These are phyloP conservation scores for Groenewaldozyma auringiensis DNA, from an alignment of 1,139 yeast species.

Conservation along the genomic window DNA sequence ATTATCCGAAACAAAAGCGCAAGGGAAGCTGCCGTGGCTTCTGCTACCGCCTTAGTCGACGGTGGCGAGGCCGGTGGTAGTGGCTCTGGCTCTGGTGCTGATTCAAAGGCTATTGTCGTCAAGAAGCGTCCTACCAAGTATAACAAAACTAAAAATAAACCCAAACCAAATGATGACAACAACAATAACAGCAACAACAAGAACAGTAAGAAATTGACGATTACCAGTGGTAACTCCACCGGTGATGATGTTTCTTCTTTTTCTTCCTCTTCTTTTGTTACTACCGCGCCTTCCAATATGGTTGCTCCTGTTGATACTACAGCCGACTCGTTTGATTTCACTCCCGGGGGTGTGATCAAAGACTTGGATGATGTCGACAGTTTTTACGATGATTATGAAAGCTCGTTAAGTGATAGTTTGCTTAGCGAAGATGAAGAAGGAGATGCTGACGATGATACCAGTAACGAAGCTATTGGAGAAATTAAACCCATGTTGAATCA, in stretches of 20 bases:
- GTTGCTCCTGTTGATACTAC: not conserved
- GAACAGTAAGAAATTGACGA: no score
- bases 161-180: not conserved
- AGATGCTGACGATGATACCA: not conserved
- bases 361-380: not conserved
- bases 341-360: not conserved
- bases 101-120: not conserved
- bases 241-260: no score
- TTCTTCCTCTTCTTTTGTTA: not conserved
- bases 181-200: not conserved
- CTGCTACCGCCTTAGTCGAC: not conserved
- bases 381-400: not conserved
- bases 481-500: not conserved
- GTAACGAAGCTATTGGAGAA: not conserved
- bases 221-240: no score
- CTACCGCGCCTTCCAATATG: no score
- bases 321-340: not conserved
- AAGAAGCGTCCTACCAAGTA: not conserved
- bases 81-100: not conserved
- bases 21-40: conserved; percentile 35
- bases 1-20: conserved; percentile 47
- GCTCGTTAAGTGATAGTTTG: not conserved
- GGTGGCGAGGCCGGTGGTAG: not conserved
- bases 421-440: not conserved
- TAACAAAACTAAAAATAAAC: no score